phyloP scores from a whole-genome alignment of 176 grass and related monocot species.

The Carex littledalei region DNA sequence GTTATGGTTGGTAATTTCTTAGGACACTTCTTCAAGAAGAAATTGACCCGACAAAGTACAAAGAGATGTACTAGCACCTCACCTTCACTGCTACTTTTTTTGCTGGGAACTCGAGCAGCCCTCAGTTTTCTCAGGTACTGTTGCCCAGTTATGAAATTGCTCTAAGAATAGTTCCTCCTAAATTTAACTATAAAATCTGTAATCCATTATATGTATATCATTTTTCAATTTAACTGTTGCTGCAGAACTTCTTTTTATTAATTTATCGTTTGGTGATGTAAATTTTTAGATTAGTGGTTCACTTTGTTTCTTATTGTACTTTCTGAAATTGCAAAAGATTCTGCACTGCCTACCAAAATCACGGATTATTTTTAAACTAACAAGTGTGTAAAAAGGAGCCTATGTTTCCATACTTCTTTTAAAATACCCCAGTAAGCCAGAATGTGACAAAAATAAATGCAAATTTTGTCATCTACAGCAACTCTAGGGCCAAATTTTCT shows the following conservation, averaged over 20 bases:
- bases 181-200: not conserved
- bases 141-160: not conserved
- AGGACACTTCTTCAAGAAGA: no score
- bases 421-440: not conserved
- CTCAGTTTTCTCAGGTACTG: constrained; percentile 40
- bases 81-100: constrained; percentile 96
- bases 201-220: not conserved
- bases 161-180: not conserved
- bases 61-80: constrained; percentile 62
- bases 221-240: not conserved
- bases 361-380: not conserved
- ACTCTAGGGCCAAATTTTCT: not conserved
- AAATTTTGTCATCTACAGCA: no score
- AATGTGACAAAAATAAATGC: no score
- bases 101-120: constrained; percentile 87
- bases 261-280: not conserved
- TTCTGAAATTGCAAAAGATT: not conserved
- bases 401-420: not conserved
- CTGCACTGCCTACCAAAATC: not conserved
- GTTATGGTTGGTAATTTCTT: no score
- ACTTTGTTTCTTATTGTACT: no score
- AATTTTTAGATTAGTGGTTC: no score
- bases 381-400: not conserved
- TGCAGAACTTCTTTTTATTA: not conserved
- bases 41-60: constrained; percentile 2